Evolutionary conservation across 495 filamentous ascomycete species (phyloP).

Genomic region (Penicillium fimorum): DNA sequence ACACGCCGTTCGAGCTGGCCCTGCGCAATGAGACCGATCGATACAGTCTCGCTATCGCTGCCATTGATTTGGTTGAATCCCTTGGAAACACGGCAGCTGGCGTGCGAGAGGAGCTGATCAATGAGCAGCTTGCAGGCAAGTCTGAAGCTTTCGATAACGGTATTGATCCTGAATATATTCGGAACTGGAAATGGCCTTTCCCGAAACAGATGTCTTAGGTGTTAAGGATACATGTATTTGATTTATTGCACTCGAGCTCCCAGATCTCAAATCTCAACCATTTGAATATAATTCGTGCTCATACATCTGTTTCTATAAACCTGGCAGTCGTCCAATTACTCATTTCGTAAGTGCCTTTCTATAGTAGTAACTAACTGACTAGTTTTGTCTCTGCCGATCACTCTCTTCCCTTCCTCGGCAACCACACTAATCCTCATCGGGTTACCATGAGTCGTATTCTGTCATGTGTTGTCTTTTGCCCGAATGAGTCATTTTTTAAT

Average conservation of each 20-base stretch:
- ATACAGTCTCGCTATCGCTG: constrained; percentile 69
- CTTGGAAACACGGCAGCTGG: constrained; percentile 57
- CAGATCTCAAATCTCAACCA: too few species aligned
- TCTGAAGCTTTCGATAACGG: constrained; percentile 62
- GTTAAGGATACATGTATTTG: too few species aligned
- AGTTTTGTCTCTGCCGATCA: too few species aligned
- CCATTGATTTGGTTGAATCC: constrained; percentile 60
- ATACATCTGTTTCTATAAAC: too few species aligned
- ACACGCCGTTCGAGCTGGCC: constrained; percentile 70
- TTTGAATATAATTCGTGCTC: too few species aligned
- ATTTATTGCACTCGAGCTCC: not conserved
- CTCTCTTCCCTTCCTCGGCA: not conserved
- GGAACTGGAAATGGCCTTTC: constrained; percentile 62
- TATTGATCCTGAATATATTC: constrained; percentile 63
- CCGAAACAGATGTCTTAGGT: constrained; percentile 10
- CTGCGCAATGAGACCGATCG: constrained; percentile 70
- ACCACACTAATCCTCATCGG: not conserved
- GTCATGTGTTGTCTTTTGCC: not conserved
- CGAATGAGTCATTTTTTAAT: not conserved
- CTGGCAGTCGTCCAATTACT: too few species aligned
- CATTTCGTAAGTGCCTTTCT: too few species aligned
- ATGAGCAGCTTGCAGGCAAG: constrained; percentile 55
- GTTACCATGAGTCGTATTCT: not conserved
- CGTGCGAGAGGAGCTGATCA: constrained; percentile 59
- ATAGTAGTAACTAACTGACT: too few species aligned